Percentiles rank a stretch among this genome's conserved stretches.
Conservation (phyloP, 306 rosid species). For the Rosa lucieae region DNA sequence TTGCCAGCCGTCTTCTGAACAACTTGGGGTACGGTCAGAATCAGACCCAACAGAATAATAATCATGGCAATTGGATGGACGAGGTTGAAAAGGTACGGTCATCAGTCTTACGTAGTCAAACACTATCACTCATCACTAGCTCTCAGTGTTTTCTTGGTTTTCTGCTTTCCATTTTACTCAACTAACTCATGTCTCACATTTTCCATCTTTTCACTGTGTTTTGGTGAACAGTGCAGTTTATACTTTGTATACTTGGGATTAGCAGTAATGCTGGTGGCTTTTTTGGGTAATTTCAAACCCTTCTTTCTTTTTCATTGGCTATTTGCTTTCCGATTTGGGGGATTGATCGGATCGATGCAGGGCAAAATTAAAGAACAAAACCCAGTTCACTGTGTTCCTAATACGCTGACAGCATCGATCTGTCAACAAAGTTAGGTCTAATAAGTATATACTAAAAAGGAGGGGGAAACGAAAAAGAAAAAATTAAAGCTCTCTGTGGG, state of each 20-base stretch:
- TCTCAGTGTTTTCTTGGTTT: neutral
- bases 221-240: conserved; percentile 73
- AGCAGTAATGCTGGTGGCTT: conserved; percentile 74
- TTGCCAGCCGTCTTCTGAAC: conserved; percentile 87
- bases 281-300: conserved; percentile 66
- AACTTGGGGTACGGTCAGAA: conserved; percentile 62
- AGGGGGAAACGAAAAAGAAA: neutral
- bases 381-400: conserved; percentile 4
- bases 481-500: neutral
- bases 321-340: conserved; percentile 36
- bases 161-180: neutral
- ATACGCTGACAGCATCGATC: conserved; percentile 1
- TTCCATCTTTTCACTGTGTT: conserved; percentile 3
- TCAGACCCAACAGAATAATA: conserved; percentile 25
- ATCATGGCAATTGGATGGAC: conserved; percentile 54
- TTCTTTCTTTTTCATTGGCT: conserved; percentile 15
- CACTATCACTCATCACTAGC: neutral
- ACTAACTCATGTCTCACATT: neutral
- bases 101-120: conserved; percentile 12
- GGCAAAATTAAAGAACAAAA: conserved; percentile 4
- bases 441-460: neutral
- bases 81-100: conserved; percentile 69
- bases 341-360: neutral
- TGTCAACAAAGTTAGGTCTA: neutral
- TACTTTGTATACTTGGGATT: conserved; percentile 96